Evolutionary conservation across 73 alveolate genomes (phyloP).

Genomic region (Paramecium biaurelia): DNA sequence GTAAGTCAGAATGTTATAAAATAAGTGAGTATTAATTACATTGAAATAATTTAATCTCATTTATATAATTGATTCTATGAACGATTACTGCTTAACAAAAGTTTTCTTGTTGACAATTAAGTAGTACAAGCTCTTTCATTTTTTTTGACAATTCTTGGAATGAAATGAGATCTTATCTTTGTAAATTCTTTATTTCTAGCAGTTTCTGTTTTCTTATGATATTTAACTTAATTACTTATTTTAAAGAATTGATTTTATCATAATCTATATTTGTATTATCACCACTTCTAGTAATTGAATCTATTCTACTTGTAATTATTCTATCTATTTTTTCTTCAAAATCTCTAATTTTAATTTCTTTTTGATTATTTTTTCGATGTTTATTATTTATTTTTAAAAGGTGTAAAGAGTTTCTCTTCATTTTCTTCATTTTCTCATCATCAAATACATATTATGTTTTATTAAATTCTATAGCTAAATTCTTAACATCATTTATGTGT

Average conservation of each 20-base stretch:
- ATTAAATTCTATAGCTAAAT: not conserved
- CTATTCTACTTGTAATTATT: not conserved
- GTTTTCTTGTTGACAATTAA: not conserved
- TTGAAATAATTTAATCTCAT: not conserved
- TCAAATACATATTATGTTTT: not conserved
- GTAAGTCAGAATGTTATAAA: not conserved
- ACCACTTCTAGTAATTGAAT: not conserved
- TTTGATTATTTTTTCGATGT: not conserved
- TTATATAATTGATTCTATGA: not conserved
- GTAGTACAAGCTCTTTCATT: not conserved
- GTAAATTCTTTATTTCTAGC: not conserved
- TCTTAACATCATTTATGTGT: not conserved
- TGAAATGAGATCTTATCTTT: not conserved
- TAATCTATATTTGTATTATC: not conserved
- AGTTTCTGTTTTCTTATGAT: not conserved
- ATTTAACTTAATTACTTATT: not conserved
- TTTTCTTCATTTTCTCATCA: not conserved
- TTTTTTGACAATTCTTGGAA: not conserved
- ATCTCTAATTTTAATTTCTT: not conserved
- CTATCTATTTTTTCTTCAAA: not conserved
- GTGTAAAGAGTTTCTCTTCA: not conserved
- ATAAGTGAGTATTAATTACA: not conserved
- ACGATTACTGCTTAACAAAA: not conserved
- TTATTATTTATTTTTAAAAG: not conserved
- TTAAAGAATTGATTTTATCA: not conserved